Percentiles rank a stretch among this genome's conserved stretches.
Evolutionary conservation across 2,329 filamentous ascomycete species (phyloP).

Genomic region (Tolypocladium endophyticum): DNA sequence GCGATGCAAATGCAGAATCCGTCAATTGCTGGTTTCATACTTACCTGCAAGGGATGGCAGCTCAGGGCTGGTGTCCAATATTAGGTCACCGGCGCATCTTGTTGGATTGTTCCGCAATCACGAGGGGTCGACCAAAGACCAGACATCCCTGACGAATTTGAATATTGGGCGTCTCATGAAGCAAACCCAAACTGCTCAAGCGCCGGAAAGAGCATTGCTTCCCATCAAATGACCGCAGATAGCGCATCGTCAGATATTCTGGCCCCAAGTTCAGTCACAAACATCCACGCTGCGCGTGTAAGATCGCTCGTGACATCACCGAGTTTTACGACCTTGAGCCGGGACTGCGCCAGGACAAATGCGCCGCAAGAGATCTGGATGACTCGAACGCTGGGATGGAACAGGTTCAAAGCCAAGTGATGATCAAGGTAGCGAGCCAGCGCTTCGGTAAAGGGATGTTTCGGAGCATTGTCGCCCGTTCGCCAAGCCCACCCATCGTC

Average conservation of each 20-base stretch:
- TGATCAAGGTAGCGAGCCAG: slow-evolving; percentile 37
- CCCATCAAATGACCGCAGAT: neutral
- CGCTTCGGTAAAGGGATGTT: slow-evolving; percentile 36
- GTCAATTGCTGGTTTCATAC: neutral
- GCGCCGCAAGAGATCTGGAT: slow-evolving; percentile 44
- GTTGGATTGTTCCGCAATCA: neutral
- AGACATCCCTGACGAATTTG: neutral
- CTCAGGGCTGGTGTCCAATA: neutral
- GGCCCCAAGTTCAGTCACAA: slow-evolving; percentile 24
- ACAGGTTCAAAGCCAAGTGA: slow-evolving; percentile 44
- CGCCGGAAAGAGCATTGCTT: neutral
- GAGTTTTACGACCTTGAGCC: slow-evolving; percentile 34
- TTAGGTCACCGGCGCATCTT: neutral
- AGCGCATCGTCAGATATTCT: slow-evolving; percentile 16
- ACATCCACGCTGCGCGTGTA: slow-evolving; percentile 25
- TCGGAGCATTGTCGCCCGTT: slow-evolving; percentile 6
- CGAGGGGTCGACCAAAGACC: neutral
- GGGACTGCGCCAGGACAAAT: slow-evolving; percentile 41
- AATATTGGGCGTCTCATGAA: neutral
- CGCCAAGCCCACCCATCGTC: slow-evolving; percentile 46
- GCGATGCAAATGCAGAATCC: neutral
- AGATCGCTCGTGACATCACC: slow-evolving; percentile 19
- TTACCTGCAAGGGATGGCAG: neutral
- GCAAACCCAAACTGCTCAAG: neutral
- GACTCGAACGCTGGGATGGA: slow-evolving; percentile 43